phyloP scores from a whole-genome alignment of 2,329 filamentous ascomycete genomes.

The Trematosphaeria pertusa region DNA sequence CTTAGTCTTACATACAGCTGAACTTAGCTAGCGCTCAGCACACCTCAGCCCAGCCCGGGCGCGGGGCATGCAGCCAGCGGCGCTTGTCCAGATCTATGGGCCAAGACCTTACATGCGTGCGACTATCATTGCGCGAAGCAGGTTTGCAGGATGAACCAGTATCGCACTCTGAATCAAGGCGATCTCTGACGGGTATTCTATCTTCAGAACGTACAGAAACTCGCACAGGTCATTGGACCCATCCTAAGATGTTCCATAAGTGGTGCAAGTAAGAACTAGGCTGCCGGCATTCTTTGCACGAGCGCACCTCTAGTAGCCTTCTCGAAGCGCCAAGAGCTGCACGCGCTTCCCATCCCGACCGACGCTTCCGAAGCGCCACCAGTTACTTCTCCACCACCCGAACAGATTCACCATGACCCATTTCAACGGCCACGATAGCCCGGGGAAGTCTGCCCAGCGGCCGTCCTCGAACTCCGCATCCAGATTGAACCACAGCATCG shows the following conservation, averaged over 20 bases:
- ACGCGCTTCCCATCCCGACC: background rate
- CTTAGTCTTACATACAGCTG: too few relatives aligned
- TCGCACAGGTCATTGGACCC: too few relatives aligned
- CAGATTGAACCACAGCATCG: conserved; percentile 4
- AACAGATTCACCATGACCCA: conserved; percentile 5
- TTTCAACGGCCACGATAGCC: background rate
- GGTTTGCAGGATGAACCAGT: too few relatives aligned
- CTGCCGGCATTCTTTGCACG: background rate
- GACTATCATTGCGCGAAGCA: too few relatives aligned
- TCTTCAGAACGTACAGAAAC: too few relatives aligned
- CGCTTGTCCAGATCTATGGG: too few relatives aligned
- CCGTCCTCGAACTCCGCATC: conserved; percentile 1
- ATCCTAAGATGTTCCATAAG: background rate
- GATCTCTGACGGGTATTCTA: too few relatives aligned
- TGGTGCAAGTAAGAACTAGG: background rate
- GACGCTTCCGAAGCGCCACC: conserved; percentile 2
- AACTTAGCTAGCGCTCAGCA: too few relatives aligned
- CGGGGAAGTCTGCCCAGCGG: background rate
- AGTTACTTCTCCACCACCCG: conserved; percentile 4
- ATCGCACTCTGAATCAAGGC: too few relatives aligned
- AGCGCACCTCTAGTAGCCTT: background rate
- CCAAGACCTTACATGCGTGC: too few relatives aligned
- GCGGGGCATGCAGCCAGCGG: too few relatives aligned
- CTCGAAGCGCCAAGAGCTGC: background rate
- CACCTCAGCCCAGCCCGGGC: too few relatives aligned